Evolutionary conservation across 1,284 basidiomycete genomes (phyloP).

Genomic region (Pyrrhoderma noxium): DNA sequence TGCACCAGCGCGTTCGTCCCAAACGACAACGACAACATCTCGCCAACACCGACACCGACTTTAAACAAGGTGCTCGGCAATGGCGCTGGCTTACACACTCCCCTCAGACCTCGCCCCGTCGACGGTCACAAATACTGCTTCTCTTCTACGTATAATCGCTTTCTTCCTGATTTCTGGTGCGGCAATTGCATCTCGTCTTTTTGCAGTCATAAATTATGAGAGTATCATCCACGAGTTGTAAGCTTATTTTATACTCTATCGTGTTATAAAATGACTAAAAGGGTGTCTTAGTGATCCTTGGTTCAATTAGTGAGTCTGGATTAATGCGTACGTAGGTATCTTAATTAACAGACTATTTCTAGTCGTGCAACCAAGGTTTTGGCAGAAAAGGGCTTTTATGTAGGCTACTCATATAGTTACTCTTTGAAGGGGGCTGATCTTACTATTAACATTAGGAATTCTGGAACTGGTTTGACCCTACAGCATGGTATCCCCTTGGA

Average conservation of each 20-base stretch:
- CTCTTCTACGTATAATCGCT: slow-evolving; percentile 80
- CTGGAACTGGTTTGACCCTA: slow-evolving; percentile 99
- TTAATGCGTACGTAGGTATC: background rate
- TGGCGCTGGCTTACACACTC: slow-evolving; percentile 62
- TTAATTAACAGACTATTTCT: slow-evolving; percentile 7
- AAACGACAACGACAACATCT: background rate
- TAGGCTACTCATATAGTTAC: slow-evolving; percentile 26
- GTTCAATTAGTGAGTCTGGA: slow-evolving; percentile 81
- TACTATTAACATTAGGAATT: slow-evolving; percentile 84
- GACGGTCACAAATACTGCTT: slow-evolving; percentile 75
- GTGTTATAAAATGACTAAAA: slow-evolving; percentile 18
- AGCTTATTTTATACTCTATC: slow-evolving; percentile 29
- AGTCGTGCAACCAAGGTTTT: slow-evolving; percentile 89
- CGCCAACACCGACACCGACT: slow-evolving; percentile 8
- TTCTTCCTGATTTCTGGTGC: slow-evolving; percentile 86
- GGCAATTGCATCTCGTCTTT: slow-evolving; percentile 92
- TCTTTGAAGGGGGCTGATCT: no score
- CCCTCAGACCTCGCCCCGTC: slow-evolving; percentile 60
- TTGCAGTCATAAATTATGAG: slow-evolving; percentile 97
- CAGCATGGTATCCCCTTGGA: slow-evolving; percentile 98
- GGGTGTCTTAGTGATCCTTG: slow-evolving; percentile 81
- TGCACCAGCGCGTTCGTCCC: slow-evolving; percentile 2
- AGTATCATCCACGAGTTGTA: slow-evolving; percentile 99
- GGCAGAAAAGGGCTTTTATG: slow-evolving; percentile 91
- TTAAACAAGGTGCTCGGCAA: slow-evolving; percentile 29